phyloP scores from a whole-genome alignment of 345 rosid genomes.

The Sisymbrium altissimum region DNA sequence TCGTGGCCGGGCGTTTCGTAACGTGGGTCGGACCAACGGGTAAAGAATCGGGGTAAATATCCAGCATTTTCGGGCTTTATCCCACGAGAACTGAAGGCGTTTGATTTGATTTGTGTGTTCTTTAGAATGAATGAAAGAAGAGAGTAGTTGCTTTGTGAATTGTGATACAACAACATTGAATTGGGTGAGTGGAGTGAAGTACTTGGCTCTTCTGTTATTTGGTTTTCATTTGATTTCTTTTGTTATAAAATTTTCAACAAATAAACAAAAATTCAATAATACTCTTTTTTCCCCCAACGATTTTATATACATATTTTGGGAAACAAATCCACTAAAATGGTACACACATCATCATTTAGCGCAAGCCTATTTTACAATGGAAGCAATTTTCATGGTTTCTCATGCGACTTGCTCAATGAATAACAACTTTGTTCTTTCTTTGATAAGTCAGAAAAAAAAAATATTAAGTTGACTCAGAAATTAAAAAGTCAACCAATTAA shows the following conservation, averaged over 20 bases:
- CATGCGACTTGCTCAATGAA: too few species aligned
- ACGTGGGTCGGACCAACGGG: constrained; percentile 27
- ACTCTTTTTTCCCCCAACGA: neutral
- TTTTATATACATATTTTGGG: too few species aligned
- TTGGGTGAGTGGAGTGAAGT: neutral
- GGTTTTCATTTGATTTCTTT: neutral
- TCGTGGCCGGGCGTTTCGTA: constrained; percentile 48
- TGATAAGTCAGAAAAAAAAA: too few species aligned
- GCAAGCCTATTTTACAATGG: too few species aligned
- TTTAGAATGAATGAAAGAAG: neutral
- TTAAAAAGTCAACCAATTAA: neutral
- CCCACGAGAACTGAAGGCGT: neutral
- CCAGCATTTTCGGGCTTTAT: neutral
- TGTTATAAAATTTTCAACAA: neutral
- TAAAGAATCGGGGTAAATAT: neutral
- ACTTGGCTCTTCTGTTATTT: neutral
- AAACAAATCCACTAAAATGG: too few species aligned
- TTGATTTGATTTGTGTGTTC: constrained; percentile 11
- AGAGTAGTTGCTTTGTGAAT: constrained; percentile 2
- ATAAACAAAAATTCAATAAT: neutral
- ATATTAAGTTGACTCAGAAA: neutral
- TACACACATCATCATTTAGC: too few species aligned
- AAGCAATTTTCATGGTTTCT: too few species aligned
- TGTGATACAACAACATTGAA: neutral
- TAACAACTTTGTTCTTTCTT: neutral